Base-by-base conservation (phyloP, 345 rosid species). In the Viola odorata region DNA sequence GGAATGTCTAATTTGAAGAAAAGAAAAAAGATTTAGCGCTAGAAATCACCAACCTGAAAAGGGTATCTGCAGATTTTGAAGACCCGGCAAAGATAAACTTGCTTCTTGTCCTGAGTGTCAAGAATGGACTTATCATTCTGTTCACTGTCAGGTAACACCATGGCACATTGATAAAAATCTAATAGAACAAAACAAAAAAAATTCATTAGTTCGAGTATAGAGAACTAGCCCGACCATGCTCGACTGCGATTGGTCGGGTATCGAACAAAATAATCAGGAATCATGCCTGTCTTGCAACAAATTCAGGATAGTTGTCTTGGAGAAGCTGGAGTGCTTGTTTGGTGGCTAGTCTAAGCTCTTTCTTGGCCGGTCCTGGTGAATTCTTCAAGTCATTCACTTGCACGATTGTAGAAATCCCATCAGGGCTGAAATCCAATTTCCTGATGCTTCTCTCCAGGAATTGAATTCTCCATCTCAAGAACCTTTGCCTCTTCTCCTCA, bases 271-370 rank as follows among this genome's bases (percentile, higher is more conserved):
- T 6, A 38, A 54, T 0, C 14, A 10, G 8, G n/a, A 55, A 39
- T 13, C 37, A 1, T 53, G 62, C 76, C 76, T 73, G 72, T 67
- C 61, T 73, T 36, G 72, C 76, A 0, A 73, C 62, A 63, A 73
- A 73, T 58, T 73, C 76, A 42, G 76, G 76, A 58, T 73, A 73
- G 56, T 73, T 73, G 60, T 73, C 76, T 52, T 72, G 76, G 14
- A 72, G 63, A 55, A 72, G 16, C 8, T 56, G 67, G 39, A 72
- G 63, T 5, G 72, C 76, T 10, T 67, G 72, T 1, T 42, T 73
- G 38, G 76, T 73, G 5, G 72, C 72, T 53, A 50, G 67, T 62
- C 72, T 55, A 9, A 73, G 72, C 44, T 73, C 76, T 48, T 39
- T 51, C 68, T 73, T 73, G 10, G 47, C 60, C 7, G 72, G 72